Evolutionary conservation across 495 filamentous ascomycete genomes (phyloP).

Genomic region (Hypoxylon trugodes): DNA sequence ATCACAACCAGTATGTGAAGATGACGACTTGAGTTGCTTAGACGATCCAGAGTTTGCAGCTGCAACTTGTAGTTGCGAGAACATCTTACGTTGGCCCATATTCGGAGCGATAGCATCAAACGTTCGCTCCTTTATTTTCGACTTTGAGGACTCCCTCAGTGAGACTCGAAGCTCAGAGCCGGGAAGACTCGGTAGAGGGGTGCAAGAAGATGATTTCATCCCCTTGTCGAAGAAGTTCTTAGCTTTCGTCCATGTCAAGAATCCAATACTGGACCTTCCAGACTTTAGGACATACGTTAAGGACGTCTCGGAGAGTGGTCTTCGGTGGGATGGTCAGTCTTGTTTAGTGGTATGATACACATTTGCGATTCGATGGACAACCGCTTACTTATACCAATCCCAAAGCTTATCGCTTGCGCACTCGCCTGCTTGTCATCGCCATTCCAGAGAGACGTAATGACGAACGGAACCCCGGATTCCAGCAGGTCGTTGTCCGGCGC

Average conservation of each 20-base stretch:
- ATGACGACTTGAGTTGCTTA: neutral
- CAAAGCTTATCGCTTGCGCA: neutral
- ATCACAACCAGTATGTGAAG: conserved; percentile 3
- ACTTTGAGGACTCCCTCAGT: neutral
- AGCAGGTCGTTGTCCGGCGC: neutral
- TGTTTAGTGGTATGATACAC: neutral
- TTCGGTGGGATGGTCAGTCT: conserved; percentile 1
- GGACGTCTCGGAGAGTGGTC: neutral
- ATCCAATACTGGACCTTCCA: neutral
- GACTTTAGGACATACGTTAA: neutral
- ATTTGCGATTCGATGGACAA: neutral
- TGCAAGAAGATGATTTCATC: conserved; percentile 2
- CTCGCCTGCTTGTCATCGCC: conserved; percentile 3
- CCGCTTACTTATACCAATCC: neutral
- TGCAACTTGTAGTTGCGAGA: conserved; percentile 2
- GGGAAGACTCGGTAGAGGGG: neutral
- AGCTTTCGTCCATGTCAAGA: conserved; percentile 1
- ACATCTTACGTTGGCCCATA: neutral
- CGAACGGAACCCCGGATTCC: conserved; percentile 1
- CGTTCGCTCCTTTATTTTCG: conserved; percentile 1
- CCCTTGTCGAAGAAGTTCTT: conserved; percentile 2
- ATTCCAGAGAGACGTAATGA: neutral
- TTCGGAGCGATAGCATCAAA: neutral
- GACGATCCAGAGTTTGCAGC: conserved; percentile 3
- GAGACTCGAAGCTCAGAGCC: neutral